Base-by-base conservation (phyloP, 2,329 filamentous ascomycete species). In the Colletotrichum aenigma region DNA sequence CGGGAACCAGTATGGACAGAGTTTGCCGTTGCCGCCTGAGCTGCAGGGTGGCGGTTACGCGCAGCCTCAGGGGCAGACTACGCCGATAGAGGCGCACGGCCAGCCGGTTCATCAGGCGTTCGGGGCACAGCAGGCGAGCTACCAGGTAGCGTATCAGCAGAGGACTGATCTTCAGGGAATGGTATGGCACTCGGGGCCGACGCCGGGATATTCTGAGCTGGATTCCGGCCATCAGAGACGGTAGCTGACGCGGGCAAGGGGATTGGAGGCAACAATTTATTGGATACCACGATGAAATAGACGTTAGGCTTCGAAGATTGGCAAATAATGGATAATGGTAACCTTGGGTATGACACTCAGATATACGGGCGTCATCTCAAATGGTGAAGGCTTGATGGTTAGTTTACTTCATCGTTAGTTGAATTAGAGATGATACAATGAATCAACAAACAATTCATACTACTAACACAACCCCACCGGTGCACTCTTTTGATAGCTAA, bases 161-260 rank as follows among this genome's bases (percentile, higher is more conserved):
- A 65, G 75, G 52, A 70, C 70, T 18, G 48, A 75, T 34, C 64
- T 77, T 16, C 72, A 77, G 61, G 78, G 65, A 2, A 75, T 80
- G 62, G 79, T 80, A 4, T 87, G 82, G 81, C 82, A 85, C 64
- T 80, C 85, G 2, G 85, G 85, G 5, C 84, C 84, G 3, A 80
- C 84, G 34, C 80, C 83, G 26, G 76, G 79, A 10, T 84, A 83
- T 62, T 82, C 86, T 15, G 74, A 76, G 24, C 52, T 76, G 34
- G 70, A 74, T 28, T 66, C 21, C 7, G 32, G 38, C 2, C 48
- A 61, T n/a, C 55, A 60, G 18, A 71, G 65, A n/a, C 48, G 58
- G 21, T 66, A 36, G 34, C 9, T n/a, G 0, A 0, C 43, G 3
- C 0, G n/a, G 18, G 43, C 43, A n/a, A 10, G 0, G 1, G 55